Conservation (phyloP, 352 stramenopile species). For the Phytophthora pisi region DNA sequence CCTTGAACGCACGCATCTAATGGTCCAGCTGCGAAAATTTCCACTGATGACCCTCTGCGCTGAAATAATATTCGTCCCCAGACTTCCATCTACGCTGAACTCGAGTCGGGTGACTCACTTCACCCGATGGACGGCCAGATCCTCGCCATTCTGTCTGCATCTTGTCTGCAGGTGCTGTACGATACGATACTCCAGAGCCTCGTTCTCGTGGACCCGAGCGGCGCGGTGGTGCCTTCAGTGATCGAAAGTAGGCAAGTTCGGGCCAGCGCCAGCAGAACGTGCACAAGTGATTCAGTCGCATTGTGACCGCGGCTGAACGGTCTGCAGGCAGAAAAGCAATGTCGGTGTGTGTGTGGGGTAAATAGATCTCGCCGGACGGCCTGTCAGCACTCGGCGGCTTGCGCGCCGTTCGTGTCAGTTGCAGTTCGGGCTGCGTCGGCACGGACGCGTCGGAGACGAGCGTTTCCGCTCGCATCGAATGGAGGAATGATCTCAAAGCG, state of each 20-base stretch:
- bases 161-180: too few species aligned
- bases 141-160: too few species aligned
- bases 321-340: not conserved
- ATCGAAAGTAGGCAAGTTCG: not conserved
- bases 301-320: not conserved
- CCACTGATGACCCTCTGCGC: not conserved
- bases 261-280: not conserved
- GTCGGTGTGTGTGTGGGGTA: too few species aligned
- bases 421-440: not conserved
- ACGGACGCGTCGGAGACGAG: not conserved
- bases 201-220: too few species aligned
- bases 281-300: not conserved
- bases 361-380: too few species aligned
- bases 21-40: slow-evolving; percentile 3
- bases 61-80: not conserved
- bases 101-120: too few species aligned
- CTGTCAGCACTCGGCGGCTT: too few species aligned
- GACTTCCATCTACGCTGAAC: not conserved
- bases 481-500: not conserved
- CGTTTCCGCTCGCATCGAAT: not conserved
- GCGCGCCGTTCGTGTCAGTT: not conserved
- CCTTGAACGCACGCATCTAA: not conserved
- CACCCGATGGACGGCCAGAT: too few species aligned
- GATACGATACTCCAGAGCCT: too few species aligned
- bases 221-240: too few species aligned